Evolutionary conservation across 345 rosid genomes (phyloP), one percentile per base, ranked within the genome.

Genomic region (Brassica incana): DNA sequence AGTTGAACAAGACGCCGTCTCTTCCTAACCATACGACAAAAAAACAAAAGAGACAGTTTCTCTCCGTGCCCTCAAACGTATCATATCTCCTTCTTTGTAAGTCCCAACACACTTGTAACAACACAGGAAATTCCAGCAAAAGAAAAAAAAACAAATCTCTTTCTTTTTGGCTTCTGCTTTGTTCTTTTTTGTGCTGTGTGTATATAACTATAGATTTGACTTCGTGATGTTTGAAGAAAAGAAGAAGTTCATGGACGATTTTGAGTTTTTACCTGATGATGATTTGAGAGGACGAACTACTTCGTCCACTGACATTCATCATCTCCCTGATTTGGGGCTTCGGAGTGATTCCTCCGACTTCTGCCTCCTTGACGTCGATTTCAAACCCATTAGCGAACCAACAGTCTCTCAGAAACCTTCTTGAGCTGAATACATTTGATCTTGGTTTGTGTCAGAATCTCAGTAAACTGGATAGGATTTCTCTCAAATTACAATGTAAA

Each of bases 401-500:
- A 18, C 78, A 67, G 3, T 15, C 14, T 66, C 52, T 3, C 11
- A 36, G 48, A 4, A 66, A 35, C 52, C 29, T 66, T 25, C 62
- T 8, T 2, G 50, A 27, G 35, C 54, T 60, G 0, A 77, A 68
- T 20, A 81, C 33, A 6, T 69, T 40, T 79, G 81, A 74, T 79
- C 14, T 76, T 64, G 32, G 84, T 69, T 83, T 89, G 76, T 78
- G 74, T 69, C 75, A 82, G 35, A 73, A 48, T 66, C 65, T 50
- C 18, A 50, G 18, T 50, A 14, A 14, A 14, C 32, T 56, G 98
- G 91, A 66, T 95, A 90, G 78, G 92, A 95, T 83, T 89, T 95
- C 84, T 91, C 98, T 4, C 88, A 79, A 82, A 95, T 95, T 38
- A 38, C 45, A 38, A 38, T 38, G 45, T 38, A 38, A 38, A 38